Conservation (phyloP, 306 rosid genomes). For the Castanea crenata region DNA sequence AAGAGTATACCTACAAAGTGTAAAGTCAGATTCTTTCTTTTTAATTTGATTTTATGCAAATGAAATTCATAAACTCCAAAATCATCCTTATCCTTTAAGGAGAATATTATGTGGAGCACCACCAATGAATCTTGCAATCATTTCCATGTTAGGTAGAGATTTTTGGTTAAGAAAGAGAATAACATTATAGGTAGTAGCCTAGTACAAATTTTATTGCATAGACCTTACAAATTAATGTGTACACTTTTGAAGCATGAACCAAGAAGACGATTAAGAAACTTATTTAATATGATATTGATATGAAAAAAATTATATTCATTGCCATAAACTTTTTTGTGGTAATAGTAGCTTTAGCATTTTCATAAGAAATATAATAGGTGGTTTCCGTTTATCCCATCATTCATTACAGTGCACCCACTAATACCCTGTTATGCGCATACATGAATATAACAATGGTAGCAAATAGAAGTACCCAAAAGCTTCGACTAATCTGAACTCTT, state of each 20-base stretch:
- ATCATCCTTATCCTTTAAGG: background rate
- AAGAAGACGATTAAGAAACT: too few species aligned
- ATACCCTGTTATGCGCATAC: conserved; percentile 5
- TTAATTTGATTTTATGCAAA: background rate
- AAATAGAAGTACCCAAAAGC: conserved; percentile 66
- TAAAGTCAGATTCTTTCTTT: background rate
- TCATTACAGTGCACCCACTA: background rate
- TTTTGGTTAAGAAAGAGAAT: background rate
- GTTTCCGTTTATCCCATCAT: background rate
- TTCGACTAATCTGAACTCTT: conserved; percentile 81
- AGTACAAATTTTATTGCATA: too few species aligned
- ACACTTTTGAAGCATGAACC: too few species aligned
- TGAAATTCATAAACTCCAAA: background rate
- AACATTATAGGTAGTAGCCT: too few species aligned
- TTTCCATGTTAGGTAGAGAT: background rate
- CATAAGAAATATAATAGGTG: background rate
- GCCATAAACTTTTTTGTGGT: too few species aligned
- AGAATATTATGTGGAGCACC: background rate
- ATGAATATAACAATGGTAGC: background rate
- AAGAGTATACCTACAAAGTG: conserved; percentile 67
- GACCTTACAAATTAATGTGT: too few species aligned
- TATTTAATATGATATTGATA: too few species aligned
- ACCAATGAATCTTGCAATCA: background rate
- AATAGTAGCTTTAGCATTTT: too few species aligned
- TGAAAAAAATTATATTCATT: too few species aligned